Percentiles rank a stretch among this genome's conserved stretches.
Conservation (phyloP, 169 alveolate species). For the Cryptosporidium ryanae region DNA sequence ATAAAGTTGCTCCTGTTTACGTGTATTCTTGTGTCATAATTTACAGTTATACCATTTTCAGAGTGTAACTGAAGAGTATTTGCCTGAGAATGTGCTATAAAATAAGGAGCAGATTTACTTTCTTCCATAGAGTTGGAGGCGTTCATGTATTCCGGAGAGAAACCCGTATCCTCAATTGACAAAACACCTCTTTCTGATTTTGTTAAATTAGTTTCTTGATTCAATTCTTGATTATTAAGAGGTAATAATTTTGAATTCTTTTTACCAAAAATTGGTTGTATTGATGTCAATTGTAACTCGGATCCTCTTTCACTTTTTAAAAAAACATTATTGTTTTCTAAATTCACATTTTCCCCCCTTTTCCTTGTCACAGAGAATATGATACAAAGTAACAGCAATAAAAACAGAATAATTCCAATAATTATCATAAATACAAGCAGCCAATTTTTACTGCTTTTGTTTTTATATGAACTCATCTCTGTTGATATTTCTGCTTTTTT, state of each 20-base stretch:
- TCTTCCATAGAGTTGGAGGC: constrained; percentile 12
- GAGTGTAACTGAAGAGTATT: constrained; percentile 61
- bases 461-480: neutral
- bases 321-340: neutral
- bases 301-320: constrained; percentile 9
- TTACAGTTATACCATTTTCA: constrained; percentile 9
- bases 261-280: constrained; percentile 46
- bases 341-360: neutral
- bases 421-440: neutral
- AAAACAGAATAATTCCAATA: constrained; percentile 6
- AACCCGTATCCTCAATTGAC: constrained; percentile 55
- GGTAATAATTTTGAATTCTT: constrained; percentile 40
- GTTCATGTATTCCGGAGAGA: constrained; percentile 65
- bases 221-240: neutral
- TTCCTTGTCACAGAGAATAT: constrained; percentile 18
- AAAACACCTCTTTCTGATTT: constrained; percentile 38
- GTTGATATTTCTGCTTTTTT: neutral
- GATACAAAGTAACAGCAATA: constrained; percentile 8
- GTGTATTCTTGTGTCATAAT: constrained; percentile 37
- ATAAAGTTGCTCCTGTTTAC: neutral
- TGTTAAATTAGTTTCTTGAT: constrained; percentile 17
- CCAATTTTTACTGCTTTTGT: neutral
- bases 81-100: constrained; percentile 73
- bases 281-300: constrained; percentile 31
- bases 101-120: constrained; percentile 10